Conservation (phyloP, 140 eudicot genomes). For the Senecio squalidus region DNA sequence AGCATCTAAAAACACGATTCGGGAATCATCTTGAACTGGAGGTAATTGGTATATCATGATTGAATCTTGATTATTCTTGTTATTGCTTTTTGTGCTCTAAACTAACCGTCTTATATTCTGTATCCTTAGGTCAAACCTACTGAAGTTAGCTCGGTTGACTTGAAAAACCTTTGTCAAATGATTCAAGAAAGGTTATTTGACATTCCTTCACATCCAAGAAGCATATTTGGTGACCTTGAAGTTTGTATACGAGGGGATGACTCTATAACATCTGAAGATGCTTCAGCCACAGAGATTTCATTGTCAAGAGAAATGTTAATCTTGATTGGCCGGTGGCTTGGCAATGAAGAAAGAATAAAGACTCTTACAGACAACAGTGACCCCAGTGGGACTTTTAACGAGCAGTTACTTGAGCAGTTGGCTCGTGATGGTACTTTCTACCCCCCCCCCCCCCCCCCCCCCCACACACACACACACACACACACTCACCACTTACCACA, state of each 20-base stretch:
- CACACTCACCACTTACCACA: too few species aligned
- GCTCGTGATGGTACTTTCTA: slow-evolving; percentile 80
- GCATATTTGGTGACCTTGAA: slow-evolving; percentile 72
- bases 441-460: not conserved
- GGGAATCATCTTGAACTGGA: slow-evolving; percentile 97
- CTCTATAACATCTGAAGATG: slow-evolving; percentile 48
- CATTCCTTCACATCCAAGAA: slow-evolving; percentile 53
- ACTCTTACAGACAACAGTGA: slow-evolving; percentile 32
- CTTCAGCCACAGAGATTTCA: slow-evolving; percentile 75
- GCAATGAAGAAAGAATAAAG: slow-evolving; percentile 62
- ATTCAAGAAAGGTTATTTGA: slow-evolving; percentile 79
- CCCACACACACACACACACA: not conserved
- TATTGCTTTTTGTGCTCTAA: not conserved
- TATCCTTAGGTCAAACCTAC: slow-evolving; percentile 70
- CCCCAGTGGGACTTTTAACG: slow-evolving; percentile 42
- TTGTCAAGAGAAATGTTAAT: slow-evolving; percentile 72
- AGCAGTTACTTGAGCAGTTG: slow-evolving; percentile 82
- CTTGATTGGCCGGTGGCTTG: slow-evolving; percentile 78
- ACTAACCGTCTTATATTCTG: not conserved
- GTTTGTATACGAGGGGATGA: slow-evolving; percentile 73
- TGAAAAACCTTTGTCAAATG: slow-evolving; percentile 59
- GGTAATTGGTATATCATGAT: slow-evolving; percentile 29
- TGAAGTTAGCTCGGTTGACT: slow-evolving; percentile 63
- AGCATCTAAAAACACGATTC: slow-evolving; percentile 88
- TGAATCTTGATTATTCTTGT: not conserved